Evolutionary conservation across 257 asterid species (phyloP).

Genomic region (Nicotiana knightiana): DNA sequence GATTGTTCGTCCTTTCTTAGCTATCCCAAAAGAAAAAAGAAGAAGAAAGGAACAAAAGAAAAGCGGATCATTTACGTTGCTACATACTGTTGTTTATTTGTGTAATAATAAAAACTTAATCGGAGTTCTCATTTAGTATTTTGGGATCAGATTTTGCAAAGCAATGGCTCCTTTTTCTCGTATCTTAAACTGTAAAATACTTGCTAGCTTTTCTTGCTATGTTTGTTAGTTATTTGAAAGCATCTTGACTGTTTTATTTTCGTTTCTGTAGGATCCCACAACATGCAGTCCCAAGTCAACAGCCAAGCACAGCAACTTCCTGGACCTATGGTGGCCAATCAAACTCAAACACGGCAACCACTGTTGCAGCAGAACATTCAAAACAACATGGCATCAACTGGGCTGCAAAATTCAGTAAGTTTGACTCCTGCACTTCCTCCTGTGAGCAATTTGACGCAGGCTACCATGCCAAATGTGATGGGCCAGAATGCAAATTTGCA

Average conservation of each 20-base stretch:
- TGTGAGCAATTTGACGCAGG: slow-evolving; percentile 56
- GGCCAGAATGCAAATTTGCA: slow-evolving; percentile 74
- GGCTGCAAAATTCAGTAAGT: slow-evolving; percentile 63
- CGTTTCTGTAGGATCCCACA: slow-evolving; percentile 52
- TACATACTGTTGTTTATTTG: neutral
- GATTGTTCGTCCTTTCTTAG: neutral
- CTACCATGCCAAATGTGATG: slow-evolving; percentile 51
- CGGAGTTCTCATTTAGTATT: neutral
- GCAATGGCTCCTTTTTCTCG: neutral
- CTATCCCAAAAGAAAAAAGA: neutral
- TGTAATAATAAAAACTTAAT: neutral
- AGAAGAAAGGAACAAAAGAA: neutral
- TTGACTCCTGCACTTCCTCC: slow-evolving; percentile 54
- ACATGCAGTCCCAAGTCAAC: slow-evolving; percentile 71
- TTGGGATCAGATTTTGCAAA: neutral
- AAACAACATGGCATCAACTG: slow-evolving; percentile 56
- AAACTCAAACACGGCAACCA: slow-evolving; percentile 77
- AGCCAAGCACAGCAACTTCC: slow-evolving; percentile 68
- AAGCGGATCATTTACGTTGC: neutral
- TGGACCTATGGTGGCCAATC: slow-evolving; percentile 54
- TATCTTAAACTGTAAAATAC: neutral
- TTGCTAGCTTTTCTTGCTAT: slow-evolving; percentile 4
- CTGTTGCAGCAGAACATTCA: slow-evolving; percentile 59
- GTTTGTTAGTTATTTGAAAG: neutral
- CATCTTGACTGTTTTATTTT: neutral